phyloP scores from a whole-genome alignment of 2,329 filamentous ascomycete species.

The Sarocladium brachiariae region DNA sequence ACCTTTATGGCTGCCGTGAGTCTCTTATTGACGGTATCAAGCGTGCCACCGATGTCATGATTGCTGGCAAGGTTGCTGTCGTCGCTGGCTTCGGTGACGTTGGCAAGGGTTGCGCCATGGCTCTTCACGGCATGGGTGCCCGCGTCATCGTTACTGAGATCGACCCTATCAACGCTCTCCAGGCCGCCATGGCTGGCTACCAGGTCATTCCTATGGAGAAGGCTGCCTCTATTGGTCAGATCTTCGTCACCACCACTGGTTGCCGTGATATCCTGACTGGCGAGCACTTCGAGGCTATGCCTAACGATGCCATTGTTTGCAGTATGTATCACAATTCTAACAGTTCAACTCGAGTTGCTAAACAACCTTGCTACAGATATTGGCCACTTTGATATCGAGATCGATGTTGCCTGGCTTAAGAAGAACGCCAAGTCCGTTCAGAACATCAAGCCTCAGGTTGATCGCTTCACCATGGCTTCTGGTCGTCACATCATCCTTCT shows the following conservation, averaged over 20 bases:
- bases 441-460: constrained; percentile 99
- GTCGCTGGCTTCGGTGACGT: constrained; percentile 99
- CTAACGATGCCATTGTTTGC: constrained; percentile 98
- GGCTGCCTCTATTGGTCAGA: constrained; percentile 81
- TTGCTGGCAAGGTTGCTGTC: constrained; percentile 96
- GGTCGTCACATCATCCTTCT: constrained; percentile 98
- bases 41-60: constrained; percentile 99
- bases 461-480: constrained; percentile 90
- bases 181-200: constrained; percentile 95
- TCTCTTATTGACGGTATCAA: constrained; percentile 99
- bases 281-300: constrained; percentile 90
- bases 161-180: constrained; percentile 98
- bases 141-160: constrained; percentile 95
- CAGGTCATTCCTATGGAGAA: constrained; percentile 98
- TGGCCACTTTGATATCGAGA: constrained; percentile 99
- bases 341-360: constrained; percentile 10
- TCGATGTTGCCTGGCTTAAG: constrained; percentile 99
- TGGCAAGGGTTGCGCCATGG: constrained; percentile 96
- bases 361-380: constrained; percentile 58
- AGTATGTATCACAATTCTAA: constrained; percentile 44
- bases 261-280: constrained; percentile 96
- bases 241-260: constrained; percentile 98
- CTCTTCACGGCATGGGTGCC: constrained; percentile 94
- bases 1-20: constrained; percentile 98
- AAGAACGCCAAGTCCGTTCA: constrained; percentile 85